Evolutionary conservation across 139 green algal species (phyloP).

Genomic region (Closterium sp.): DNA sequence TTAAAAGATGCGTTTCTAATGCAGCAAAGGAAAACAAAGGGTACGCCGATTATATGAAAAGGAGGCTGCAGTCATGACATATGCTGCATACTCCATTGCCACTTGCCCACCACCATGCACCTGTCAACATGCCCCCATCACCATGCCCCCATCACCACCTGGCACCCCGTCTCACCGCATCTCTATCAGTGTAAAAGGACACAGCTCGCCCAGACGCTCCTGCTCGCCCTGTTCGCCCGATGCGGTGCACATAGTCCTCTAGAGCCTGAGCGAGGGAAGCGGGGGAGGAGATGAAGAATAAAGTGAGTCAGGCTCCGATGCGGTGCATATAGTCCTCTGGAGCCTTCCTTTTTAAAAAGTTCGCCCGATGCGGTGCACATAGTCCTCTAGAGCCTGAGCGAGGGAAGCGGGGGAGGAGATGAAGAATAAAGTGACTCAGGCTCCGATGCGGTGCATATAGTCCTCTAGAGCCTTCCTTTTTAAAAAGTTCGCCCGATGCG

Average conservation of each 20-base stretch:
- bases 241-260: constrained; percentile 88
- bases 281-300: background rate
- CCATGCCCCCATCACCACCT: background rate
- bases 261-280: constrained; percentile 26
- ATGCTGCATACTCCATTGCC: background rate
- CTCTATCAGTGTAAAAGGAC: constrained; percentile 75
- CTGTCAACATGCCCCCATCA: background rate
- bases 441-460: too few relatives aligned
- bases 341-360: too few relatives aligned
- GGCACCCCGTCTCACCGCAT: constrained; percentile 38
- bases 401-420: too few relatives aligned
- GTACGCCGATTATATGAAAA: background rate
- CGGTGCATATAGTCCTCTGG: constrained; percentile 56
- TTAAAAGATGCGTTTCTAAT: background rate
- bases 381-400: constrained; percentile 59
- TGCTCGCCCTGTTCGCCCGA: constrained; percentile 78
- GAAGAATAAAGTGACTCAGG: background rate
- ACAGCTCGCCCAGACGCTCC: constrained; percentile 72
- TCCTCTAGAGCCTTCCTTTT: too few relatives aligned
- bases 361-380: too few relatives aligned
- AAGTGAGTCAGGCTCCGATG: too few relatives aligned
- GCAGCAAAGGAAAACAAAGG: background rate
- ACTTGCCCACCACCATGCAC: background rate
- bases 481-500: too few relatives aligned
- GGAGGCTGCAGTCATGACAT: background rate